Evolutionary conservation across 441 rosid species (phyloP).

Genomic region (Manihot esculenta): DNA sequence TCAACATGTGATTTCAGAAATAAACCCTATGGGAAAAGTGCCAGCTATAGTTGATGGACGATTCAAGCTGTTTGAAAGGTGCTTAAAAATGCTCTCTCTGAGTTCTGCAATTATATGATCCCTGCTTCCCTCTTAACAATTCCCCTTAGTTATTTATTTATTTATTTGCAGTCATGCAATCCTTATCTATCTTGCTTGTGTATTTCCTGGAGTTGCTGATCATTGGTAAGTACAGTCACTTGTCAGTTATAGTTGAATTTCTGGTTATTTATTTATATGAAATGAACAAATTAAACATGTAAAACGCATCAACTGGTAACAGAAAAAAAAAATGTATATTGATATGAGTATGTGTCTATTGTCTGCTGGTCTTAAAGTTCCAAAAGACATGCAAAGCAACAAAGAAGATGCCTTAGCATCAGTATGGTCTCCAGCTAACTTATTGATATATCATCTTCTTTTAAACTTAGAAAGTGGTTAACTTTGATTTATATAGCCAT

Average conservation of each 20-base stretch:
- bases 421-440: background rate
- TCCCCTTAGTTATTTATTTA: too few species aligned
- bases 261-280: background rate
- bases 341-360: background rate
- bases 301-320: background rate
- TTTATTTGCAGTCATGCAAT: slow-evolving; percentile 75
- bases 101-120: background rate
- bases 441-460: background rate
- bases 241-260: background rate
- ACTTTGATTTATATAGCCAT: background rate
- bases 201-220: slow-evolving; percentile 79
- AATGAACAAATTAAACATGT: background rate
- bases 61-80: slow-evolving; percentile 89
- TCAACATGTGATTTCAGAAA: slow-evolving; percentile 42
- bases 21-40: slow-evolving; percentile 69
- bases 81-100: background rate
- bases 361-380: background rate
- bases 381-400: background rate
- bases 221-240: slow-evolving; percentile 59
- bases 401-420: background rate
- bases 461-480: background rate
- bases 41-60: slow-evolving; percentile 89
- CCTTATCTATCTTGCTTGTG: slow-evolving; percentile 67
- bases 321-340: background rate
- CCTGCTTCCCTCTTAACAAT: background rate